Evolutionary conservation across 495 filamentous ascomycete species (phyloP).

Genomic region (Hyaloscypha bicolor): DNA sequence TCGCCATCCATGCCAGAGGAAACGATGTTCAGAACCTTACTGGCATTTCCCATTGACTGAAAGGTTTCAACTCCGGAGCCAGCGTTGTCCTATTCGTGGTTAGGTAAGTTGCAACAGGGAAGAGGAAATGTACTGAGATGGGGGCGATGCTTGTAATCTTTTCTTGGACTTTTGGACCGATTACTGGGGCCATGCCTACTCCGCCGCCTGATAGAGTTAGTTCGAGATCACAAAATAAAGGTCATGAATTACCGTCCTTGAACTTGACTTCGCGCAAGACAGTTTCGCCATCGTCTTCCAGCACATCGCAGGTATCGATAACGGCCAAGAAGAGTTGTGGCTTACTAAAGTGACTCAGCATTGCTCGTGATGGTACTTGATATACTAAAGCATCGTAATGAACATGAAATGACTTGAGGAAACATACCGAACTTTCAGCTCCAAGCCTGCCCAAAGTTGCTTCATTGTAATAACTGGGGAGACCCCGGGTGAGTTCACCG

Average conservation of each 20-base stretch:
- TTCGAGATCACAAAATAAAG: not conserved
- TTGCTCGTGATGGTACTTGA: not conserved
- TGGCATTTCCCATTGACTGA: not conserved
- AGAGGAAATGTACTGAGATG: conserved; percentile 4
- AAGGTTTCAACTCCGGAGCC: conserved; percentile 11
- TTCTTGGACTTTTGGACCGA: conserved; percentile 23
- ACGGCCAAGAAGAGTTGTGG: conserved; percentile 54
- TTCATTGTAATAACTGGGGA: conserved; percentile 42
- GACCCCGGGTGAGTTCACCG: conserved; percentile 50
- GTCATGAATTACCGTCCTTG: conserved; percentile 38
- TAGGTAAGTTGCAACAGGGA: not conserved
- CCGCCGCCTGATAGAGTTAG: conserved; percentile 16
- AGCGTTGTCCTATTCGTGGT: conserved; percentile 1
- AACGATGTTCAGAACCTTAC: conserved; percentile 44
- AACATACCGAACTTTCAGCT: conserved; percentile 45
- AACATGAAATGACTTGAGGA: not conserved
- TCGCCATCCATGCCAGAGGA: conserved; percentile 47
- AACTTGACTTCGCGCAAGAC: conserved; percentile 33
- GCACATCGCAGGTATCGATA: conserved; percentile 45
- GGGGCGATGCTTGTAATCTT: conserved; percentile 22
- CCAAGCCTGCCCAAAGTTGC: conserved; percentile 55
- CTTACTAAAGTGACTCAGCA: conserved; percentile 24
- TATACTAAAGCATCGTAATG: not conserved
- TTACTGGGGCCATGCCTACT: conserved; percentile 22
- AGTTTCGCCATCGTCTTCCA: conserved; percentile 28